phyloP scores from a whole-genome alignment of 768 basidiomycete genomes.

The Boletus tomentosulus region DNA sequence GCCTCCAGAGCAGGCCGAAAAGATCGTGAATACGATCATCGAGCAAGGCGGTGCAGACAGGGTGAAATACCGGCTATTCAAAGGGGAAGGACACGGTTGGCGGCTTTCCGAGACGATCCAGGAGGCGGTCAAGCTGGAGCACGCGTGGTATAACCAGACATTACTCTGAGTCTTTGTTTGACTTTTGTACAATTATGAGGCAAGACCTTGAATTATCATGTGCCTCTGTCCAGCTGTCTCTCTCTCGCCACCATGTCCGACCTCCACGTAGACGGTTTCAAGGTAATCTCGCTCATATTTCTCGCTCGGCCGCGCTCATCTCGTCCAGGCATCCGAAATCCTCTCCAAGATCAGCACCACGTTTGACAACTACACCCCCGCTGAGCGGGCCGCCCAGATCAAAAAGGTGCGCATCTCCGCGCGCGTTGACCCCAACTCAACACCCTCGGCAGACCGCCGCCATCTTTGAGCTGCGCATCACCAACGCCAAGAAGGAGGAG shows the following conservation, averaged over 20 bases:
- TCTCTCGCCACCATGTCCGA: constrained; percentile 52
- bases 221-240: background rate
- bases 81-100: constrained; percentile 45
- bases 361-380: constrained; percentile 51
- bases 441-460: constrained; percentile 63
- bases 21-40: constrained; percentile 27
- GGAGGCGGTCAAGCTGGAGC: constrained; percentile 32
- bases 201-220: background rate
- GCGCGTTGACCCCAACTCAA: background rate
- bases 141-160: constrained; percentile 32
- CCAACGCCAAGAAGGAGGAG: constrained; percentile 66
- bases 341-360: constrained; percentile 48
- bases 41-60: constrained; percentile 16
- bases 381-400: constrained; percentile 63
- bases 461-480: constrained; percentile 80
- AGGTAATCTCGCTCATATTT: constrained; percentile 36
- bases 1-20: constrained; percentile 56
- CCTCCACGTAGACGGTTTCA: constrained; percentile 72
- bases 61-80: constrained; percentile 38
- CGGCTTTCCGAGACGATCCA: constrained; percentile 34
- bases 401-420: constrained; percentile 56
- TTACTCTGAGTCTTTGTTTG: constrained; percentile 5
- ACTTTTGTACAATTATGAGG: background rate
- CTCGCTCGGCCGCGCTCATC: background rate
- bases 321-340: constrained; percentile 60